Conservation (phyloP, 495 filamentous ascomycete species). For the Neurospora intermedia region DNA sequence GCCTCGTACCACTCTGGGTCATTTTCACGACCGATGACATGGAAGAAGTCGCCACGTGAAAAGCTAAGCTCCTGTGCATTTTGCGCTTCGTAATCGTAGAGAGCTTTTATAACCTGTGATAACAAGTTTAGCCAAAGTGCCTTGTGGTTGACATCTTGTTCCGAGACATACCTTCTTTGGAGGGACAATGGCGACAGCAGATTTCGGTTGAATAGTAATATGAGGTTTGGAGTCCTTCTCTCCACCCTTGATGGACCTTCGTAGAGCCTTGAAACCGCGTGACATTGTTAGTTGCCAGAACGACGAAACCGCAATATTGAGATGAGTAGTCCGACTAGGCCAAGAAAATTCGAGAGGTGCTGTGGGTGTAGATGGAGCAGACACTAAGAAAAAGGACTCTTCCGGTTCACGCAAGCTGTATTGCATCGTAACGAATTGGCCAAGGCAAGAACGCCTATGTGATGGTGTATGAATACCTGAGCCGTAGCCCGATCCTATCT, state of each 20-base stretch:
- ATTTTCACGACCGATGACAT: conserved; percentile 94
- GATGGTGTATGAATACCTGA: neutral
- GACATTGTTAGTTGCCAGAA: conserved; percentile 25
- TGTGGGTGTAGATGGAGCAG: neutral
- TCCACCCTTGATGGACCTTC: conserved; percentile 70
- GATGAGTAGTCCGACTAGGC: neutral
- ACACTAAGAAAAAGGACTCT: neutral
- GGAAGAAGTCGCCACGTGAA: conserved; percentile 91
- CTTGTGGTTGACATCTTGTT: neutral
- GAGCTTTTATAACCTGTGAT: conserved; percentile 82
- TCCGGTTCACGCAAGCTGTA: neutral
- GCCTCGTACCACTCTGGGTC: conserved; percentile 97
- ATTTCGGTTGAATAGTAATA: conserved; percentile 83
- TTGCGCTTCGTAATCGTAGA: conserved; percentile 82
- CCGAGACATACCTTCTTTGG: conserved; percentile 76
- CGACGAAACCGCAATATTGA: neutral
- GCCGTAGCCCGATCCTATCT: neutral
- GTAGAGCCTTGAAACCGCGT: conserved; percentile 53
- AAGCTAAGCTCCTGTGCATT: conserved; percentile 77
- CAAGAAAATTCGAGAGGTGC: neutral
- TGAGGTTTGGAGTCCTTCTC: conserved; percentile 71
- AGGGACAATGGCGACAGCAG: conserved; percentile 87
- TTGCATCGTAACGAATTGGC: neutral
- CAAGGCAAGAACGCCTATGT: neutral
- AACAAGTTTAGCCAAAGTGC: conserved; percentile 16